These are phyloP conservation scores for Lachnellula hyalina DNA, from an alignment of 2,329 filamentous ascomycete genomes.

Conservation along the genomic window DNA sequence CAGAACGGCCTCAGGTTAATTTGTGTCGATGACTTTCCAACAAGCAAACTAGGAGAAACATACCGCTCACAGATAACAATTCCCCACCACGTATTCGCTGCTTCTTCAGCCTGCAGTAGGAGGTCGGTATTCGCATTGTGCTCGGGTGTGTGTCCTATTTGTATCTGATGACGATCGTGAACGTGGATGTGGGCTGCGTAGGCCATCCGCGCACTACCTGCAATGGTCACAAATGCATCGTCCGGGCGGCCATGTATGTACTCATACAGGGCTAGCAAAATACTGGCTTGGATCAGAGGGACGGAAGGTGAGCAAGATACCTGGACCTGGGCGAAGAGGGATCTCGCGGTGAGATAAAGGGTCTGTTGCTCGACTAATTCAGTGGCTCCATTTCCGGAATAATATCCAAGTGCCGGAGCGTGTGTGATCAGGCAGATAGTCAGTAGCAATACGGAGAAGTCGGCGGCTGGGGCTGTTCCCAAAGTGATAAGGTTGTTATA, in stretches of 20 bases:
- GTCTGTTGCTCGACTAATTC: conserved; percentile 1
- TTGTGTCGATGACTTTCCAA: background rate
- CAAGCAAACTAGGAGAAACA: conserved; percentile 1
- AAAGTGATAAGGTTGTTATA: conserved; percentile 21
- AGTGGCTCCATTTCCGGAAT: background rate
- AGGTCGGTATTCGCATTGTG: no score
- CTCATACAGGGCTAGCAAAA: conserved; percentile 29
- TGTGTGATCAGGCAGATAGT: conserved; percentile 23
- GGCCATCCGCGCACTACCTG: no score
- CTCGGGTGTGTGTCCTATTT: no score
- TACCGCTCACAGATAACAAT: conserved; percentile 30
- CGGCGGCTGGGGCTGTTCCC: conserved; percentile 13
- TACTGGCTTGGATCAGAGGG: conserved; percentile 27
- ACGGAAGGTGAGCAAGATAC: conserved; percentile 4
- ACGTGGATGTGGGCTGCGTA: no score
- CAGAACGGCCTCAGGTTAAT: no score
- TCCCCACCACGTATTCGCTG: conserved; percentile 30
- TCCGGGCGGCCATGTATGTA: background rate
- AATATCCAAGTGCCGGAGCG: background rate
- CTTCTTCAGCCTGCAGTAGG: conserved; percentile 14
- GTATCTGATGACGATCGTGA: no score
- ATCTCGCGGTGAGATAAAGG: conserved; percentile 24
- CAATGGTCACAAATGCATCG: no score
- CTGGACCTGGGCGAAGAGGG: conserved; percentile 26
- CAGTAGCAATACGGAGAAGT: conserved; percentile 27